phyloP scores from a whole-genome alignment of 78 protist genomes.

The Goniomonas avonlea region DNA sequence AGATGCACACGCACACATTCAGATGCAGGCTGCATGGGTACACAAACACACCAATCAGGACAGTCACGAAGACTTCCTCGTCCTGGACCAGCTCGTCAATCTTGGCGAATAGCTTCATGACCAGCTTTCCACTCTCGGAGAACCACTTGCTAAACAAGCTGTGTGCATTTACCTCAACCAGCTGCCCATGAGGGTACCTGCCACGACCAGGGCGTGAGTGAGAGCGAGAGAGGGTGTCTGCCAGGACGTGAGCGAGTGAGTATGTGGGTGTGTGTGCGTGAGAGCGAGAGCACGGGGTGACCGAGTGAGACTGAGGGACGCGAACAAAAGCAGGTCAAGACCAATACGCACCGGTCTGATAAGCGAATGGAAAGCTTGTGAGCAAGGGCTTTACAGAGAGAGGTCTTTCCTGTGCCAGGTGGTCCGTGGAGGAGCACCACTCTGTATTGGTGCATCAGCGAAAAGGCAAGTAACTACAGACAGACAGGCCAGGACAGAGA shows the following conservation, averaged over 20 bases:
- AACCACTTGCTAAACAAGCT: conserved; percentile 91
- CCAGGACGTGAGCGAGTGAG: neutral
- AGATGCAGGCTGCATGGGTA: too few relatives aligned
- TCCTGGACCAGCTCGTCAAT: conserved; percentile 39
- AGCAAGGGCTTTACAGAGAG: conserved; percentile 76
- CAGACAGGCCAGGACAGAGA: neutral
- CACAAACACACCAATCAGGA: conserved; percentile 46
- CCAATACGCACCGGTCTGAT: conserved; percentile 19
- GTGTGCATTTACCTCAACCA: conserved; percentile 64
- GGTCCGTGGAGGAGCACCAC: conserved; percentile 89
- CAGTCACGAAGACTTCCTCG: neutral
- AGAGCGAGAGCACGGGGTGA: neutral
- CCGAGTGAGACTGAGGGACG: neutral
- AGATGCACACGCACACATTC: too few relatives aligned
- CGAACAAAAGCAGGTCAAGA: neutral
- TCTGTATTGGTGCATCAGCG: neutral
- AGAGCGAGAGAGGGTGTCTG: neutral
- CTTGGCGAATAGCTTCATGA: conserved; percentile 57
- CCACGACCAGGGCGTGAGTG: neutral
- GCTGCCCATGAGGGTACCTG: neutral
- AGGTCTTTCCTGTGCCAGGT: conserved; percentile 93
- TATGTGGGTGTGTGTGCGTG: neutral
- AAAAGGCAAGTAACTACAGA: neutral
- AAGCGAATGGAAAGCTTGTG: conserved; percentile 79
- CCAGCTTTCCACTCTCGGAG: conserved; percentile 93